These are phyloP conservation scores for Ustilago sp. DNA, from an alignment of 1,284 basidiomycete species.

Conservation along the genomic window DNA sequence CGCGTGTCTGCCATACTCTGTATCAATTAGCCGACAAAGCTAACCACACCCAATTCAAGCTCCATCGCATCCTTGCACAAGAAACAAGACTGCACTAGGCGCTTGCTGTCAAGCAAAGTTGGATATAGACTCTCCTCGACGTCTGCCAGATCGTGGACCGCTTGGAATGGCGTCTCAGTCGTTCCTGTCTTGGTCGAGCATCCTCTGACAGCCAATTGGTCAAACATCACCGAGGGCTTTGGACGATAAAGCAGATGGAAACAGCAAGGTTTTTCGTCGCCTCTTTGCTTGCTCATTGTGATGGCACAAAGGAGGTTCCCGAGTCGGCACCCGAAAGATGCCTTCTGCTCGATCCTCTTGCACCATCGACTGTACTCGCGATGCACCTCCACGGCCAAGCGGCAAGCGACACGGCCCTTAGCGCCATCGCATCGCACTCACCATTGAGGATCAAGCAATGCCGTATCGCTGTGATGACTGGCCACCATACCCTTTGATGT, in stretches of 20 bases:
- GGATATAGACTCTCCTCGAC: background rate
- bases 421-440: background rate
- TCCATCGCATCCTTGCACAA: background rate
- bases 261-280: background rate
- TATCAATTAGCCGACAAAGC: background rate
- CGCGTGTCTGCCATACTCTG: background rate
- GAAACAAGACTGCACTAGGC: background rate
- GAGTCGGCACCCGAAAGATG: background rate
- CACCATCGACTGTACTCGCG: background rate
- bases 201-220: background rate
- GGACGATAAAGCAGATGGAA: background rate
- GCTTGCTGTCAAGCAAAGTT: slow-evolving; percentile 1
- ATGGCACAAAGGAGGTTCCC: background rate
- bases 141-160: background rate
- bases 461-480: background rate
- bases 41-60: slow-evolving; percentile 2
- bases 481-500: background rate
- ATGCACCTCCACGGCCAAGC: background rate
- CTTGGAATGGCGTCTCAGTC: background rate
- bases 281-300: background rate
- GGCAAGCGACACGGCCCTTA: background rate
- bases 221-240: background rate
- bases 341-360: background rate
- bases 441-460: background rate
- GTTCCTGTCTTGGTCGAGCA: background rate